Base-by-base conservation (phyloP, 768 basidiomycete species). In the Multifurca ochricompacta region DNA sequence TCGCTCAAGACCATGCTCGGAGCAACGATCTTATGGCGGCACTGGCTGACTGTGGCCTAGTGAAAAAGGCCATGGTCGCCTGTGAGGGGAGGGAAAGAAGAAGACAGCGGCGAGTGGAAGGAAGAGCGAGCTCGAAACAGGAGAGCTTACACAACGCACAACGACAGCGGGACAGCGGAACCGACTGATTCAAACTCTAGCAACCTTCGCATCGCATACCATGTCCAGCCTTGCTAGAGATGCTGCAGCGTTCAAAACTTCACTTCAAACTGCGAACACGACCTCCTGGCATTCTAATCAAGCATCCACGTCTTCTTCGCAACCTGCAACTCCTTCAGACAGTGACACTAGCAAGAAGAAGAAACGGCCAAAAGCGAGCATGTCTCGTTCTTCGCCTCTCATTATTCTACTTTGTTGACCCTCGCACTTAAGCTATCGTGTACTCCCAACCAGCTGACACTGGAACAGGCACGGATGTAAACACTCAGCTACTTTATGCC, bases 381-480 rank as follows among this genome's bases (percentile, higher is more conserved):
- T 63, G 78, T 70, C 61, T 62, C 58, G 58, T 53, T 30, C 54
- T 59, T 61, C 58, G 60, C 53, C 64, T 51, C 58, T 51, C 31
- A 3, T 19, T 50, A 41, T 62, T 36, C 51, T 43, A 32, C 45
- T 37, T 49, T 57, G 52, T 57, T 52, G 56, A 64, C 60, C 56
- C 59, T 59, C 47, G 47, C 37, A 41, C 42, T 47, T 32, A 48
- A 87, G 87, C 80, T 70, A 73, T 88, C 60, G 86, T 89, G 14
- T 90, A 83, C 67, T 89, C 91, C 11, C 91, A 93, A 67, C 89
- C 91, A 14, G 83, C 84, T n/a, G 83, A 91, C 65, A 89, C 85
- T 1, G 87, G 87, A 5, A 80, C 82, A 14, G 89, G 89, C 9
- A 77, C 71, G 48, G 88, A 94, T 73, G 75, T 87, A 55, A 90